Conservation (phyloP, 345 rosid genomes). For the Microcos paniculata region DNA sequence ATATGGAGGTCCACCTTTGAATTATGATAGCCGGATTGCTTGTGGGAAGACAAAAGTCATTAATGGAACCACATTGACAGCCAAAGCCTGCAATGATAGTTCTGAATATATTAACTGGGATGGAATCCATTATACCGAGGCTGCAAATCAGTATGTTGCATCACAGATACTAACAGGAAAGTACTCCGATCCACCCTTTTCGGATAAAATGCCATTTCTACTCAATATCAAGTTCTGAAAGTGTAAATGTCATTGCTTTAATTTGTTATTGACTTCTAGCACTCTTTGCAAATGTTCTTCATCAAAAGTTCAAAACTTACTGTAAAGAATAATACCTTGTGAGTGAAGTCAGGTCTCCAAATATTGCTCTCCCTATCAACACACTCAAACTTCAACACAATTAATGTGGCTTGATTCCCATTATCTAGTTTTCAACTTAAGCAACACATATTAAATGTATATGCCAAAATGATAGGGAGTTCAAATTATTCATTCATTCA, state of each 20-base stretch:
- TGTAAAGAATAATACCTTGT: constrained; percentile 12
- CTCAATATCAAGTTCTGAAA: constrained; percentile 67
- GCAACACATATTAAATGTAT: neutral
- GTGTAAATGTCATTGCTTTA: constrained; percentile 9
- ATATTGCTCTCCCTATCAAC: neutral
- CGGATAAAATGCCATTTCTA: constrained; percentile 82
- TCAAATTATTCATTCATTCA: neutral
- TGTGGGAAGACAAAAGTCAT: constrained; percentile 90
- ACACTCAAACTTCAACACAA: neutral
- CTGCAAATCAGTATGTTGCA: constrained; percentile 73
- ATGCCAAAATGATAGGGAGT: neutral
- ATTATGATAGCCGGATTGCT: constrained; percentile 60
- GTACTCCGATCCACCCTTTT: constrained; percentile 82
- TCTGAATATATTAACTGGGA: constrained; percentile 92
- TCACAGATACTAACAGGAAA: constrained; percentile 81
- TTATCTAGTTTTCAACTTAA: no score
- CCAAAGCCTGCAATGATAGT: constrained; percentile 72
- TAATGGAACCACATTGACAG: constrained; percentile 58
- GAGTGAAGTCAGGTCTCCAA: constrained; percentile 8
- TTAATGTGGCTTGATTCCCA: no score
- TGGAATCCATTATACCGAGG: constrained; percentile 93
- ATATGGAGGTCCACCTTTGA: constrained; percentile 75
- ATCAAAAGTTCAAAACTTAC: constrained; percentile 5
- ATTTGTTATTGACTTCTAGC: constrained; percentile 14
- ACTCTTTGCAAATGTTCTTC: neutral